A percentile compares a stretch with the other conserved stretches of the same genome.
Evolutionary conservation across 73 alveolate species (phyloP).

Genomic region (Chromera velia): DNA sequence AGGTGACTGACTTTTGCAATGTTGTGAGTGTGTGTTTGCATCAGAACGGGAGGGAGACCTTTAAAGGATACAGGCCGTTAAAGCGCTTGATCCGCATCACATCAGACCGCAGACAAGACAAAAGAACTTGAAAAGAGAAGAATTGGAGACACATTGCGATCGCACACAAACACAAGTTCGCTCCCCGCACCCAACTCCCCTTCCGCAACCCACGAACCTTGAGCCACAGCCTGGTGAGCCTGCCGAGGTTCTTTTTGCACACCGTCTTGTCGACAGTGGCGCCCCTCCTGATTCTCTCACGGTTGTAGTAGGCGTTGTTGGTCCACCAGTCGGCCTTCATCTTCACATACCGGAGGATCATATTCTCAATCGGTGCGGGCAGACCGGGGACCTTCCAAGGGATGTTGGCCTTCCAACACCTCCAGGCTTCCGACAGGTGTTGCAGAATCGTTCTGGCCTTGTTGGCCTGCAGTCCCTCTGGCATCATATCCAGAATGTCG

Average conservation of each 20-base stretch:
- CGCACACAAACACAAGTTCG: too few species aligned
- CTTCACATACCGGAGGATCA: slow-evolving; percentile 72
- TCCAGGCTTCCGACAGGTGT: slow-evolving; percentile 99
- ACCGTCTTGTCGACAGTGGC: slow-evolving; percentile 99
- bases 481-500: slow-evolving; percentile 99
- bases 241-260: slow-evolving; percentile 95
- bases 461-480: slow-evolving; percentile 99
- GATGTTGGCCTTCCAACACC: slow-evolving; percentile 99
- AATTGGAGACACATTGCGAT: too few species aligned
- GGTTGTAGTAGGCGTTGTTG: slow-evolving; percentile 96
- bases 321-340: slow-evolving; percentile 99
- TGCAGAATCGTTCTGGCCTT: slow-evolving; percentile 95
- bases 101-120: too few species aligned
- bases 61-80: too few species aligned
- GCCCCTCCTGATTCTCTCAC: slow-evolving; percentile 99
- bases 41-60: too few species aligned
- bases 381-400: slow-evolving; percentile 99
- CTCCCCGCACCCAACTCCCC: too few species aligned
- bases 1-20: too few species aligned
- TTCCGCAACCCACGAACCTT: slow-evolving; percentile 41
- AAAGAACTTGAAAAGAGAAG: too few species aligned
- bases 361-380: slow-evolving; percentile 98
- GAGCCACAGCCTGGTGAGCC: slow-evolving; percentile 94
- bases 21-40: neutral
- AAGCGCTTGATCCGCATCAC: too few species aligned